Conservation (phyloP, 768 basidiomycete species). For the Calvatia gigantea region DNA sequence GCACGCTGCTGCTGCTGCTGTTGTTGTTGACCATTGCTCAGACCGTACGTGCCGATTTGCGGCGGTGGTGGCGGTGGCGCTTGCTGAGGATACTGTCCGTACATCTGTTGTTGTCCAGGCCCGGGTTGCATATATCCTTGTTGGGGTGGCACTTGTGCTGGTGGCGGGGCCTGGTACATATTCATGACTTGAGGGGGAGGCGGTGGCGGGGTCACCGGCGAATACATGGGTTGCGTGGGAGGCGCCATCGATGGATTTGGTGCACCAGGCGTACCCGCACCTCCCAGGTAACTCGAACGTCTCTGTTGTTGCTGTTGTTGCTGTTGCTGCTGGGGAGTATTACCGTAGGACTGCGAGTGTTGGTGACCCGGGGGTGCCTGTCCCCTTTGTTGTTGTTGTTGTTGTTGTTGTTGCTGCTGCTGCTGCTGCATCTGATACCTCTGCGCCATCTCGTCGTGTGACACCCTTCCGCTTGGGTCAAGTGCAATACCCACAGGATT, state of each 20-base stretch:
- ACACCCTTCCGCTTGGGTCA: slow-evolving; percentile 76
- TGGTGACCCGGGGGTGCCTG: slow-evolving; percentile 18
- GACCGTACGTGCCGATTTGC: slow-evolving; percentile 16
- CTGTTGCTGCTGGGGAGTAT: slow-evolving; percentile 20
- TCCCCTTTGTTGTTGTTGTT: slow-evolving; percentile 19
- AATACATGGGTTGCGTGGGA: slow-evolving; percentile 22
- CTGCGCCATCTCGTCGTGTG: slow-evolving; percentile 76
- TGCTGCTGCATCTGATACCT: slow-evolving; percentile 44
- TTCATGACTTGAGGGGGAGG: slow-evolving; percentile 19
- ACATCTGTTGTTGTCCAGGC: slow-evolving; percentile 17
- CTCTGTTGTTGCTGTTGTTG: slow-evolving; percentile 29
- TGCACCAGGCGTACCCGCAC: slow-evolving; percentile 18
- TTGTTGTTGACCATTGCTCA: slow-evolving; percentile 6
- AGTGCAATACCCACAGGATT: slow-evolving; percentile 81
- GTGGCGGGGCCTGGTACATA: slow-evolving; percentile 34
- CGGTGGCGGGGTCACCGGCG: slow-evolving; percentile 32
- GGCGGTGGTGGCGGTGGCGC: slow-evolving; percentile 23
- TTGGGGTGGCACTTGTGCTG: slow-evolving; percentile 20
- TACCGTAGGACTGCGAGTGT: slow-evolving; percentile 7
- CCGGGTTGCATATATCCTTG: slow-evolving; percentile 20
- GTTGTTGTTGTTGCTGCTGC: slow-evolving; percentile 29
- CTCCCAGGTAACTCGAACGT: slow-evolving; percentile 31
- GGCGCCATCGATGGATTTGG: slow-evolving; percentile 30
- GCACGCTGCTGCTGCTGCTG: not conserved
- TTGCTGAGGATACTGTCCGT: slow-evolving; percentile 19